A percentile compares a stretch with the other conserved stretches of the same genome.
Evolutionary conservation across 148 eudicot genomes (phyloP).

Genomic region (Silene latifolia): DNA sequence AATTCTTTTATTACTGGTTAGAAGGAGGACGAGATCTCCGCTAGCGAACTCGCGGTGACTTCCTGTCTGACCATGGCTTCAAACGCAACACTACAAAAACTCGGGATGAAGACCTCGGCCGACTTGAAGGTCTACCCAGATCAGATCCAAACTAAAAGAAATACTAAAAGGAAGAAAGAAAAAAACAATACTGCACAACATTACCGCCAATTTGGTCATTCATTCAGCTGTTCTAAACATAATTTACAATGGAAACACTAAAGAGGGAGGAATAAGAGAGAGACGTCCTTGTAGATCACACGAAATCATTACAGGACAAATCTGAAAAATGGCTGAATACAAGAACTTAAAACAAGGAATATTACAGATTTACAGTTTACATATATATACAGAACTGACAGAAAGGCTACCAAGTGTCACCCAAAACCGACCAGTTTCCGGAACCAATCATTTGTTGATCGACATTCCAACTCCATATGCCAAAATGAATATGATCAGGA

Average conservation of each 20-base stretch:
- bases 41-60: no score
- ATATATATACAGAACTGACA: constrained; percentile 11
- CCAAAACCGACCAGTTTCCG: constrained; percentile 9
- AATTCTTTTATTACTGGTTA: background rate
- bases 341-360: constrained; percentile 19
- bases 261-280: background rate
- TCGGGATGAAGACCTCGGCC: no score
- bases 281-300: constrained; percentile 1
- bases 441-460: constrained; percentile 13
- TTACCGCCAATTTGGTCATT: background rate
- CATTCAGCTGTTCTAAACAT: background rate
- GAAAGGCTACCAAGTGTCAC: constrained; percentile 5
- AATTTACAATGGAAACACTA: background rate
- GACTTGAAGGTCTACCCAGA: no score
- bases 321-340: constrained; percentile 6
- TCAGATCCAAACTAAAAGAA: background rate
- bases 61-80: no score
- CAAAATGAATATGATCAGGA: constrained; percentile 11
- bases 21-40: no score
- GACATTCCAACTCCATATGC: constrained; percentile 19
- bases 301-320: background rate
- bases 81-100: no score
- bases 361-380: constrained; percentile 6
- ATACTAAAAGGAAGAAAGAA: background rate
- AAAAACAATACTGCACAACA: background rate